Base-by-base conservation (phyloP, 345 rosid species). In the Hypericum androsaemum region DNA sequence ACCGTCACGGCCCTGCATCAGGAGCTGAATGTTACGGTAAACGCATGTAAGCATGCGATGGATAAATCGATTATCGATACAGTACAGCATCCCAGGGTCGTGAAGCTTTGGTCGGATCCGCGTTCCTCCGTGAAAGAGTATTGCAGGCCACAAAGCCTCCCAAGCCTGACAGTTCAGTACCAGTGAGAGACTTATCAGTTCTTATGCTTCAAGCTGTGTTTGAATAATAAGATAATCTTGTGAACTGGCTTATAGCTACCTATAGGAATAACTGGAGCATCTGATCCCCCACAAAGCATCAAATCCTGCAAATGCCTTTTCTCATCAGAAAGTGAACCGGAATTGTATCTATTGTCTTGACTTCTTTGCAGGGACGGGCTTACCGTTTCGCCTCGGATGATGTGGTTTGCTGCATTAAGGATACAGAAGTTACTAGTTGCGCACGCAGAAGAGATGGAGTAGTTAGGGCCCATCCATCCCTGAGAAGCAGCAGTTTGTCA, bases 391-490 rank as follows among this genome's bases (percentile, higher is more conserved):
- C 96, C 96, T 71, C 83, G 77, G 43, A 79, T 73, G 60, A 90
- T 90, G 59, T 87, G 98, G 75, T 87, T 84, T 12, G 98, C 98
- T 13, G 95, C 92, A 78, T 80, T 87, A 66, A 84, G 39, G 64
- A 87, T 82, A 69, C 98, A 90, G 63, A 82, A 90, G 79, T 90
- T 90, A 74, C 96, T 71, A 7, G 98, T 90, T 14, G 98, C 96
- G 69, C 98, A 90, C 53, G 96, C 98, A 69, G 92, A 77, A 45
- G 98, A 82, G 43, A 90, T 90, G 15, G 98, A 90, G 71, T 90
- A 90, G 74, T 84, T 90, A 46, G 98, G 95, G 10, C 98, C 98
- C 96, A 84, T 90, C 98, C 96, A 87, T 55, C 98, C 98, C 97
- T 89, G 70, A 59, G 62, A 41, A 48, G 46, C 11, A 9, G 41